A percentile compares a stretch with the other conserved stretches of the same genome.
Conservation (phyloP, 257 asterid species). For the Jaltomata sinuosa region DNA sequence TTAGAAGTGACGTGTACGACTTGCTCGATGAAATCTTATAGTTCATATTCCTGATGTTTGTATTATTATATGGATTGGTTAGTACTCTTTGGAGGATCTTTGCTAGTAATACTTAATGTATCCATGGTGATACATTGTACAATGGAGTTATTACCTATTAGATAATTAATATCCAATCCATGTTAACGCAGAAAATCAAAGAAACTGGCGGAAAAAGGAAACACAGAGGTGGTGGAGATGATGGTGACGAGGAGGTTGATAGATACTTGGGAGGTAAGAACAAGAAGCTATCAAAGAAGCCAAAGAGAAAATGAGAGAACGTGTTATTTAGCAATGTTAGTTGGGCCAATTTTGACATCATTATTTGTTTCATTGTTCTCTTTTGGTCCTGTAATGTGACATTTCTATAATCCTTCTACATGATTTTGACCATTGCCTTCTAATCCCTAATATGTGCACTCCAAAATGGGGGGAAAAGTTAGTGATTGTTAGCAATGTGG, state of each 20-base stretch:
- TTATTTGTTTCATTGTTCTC: background rate
- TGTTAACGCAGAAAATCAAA: constrained; percentile 48
- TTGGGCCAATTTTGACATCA: background rate
- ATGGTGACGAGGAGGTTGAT: constrained; percentile 36
- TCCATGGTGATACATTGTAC: background rate
- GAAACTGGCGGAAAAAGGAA: constrained; percentile 41
- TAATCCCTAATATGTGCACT: background rate
- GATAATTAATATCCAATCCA: background rate
- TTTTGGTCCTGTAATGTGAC: background rate
- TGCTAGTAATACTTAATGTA: background rate
- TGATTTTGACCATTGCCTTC: background rate
- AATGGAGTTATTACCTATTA: background rate
- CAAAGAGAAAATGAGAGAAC: constrained; percentile 23
- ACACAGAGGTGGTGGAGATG: constrained; percentile 34
- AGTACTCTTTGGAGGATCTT: background rate
- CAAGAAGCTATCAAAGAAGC: constrained; percentile 34
- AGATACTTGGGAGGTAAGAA: constrained; percentile 29
- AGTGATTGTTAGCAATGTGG: background rate
- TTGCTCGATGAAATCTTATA: too few species aligned
- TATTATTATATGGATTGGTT: background rate
- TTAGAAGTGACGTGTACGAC: too few species aligned
- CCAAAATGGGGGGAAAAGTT: background rate
- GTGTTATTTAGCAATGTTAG: too few species aligned
- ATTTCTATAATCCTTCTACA: background rate
- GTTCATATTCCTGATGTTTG: too few species aligned